Percentiles rank a stretch among this genome's conserved stretches.
These are phyloP conservation scores for Cairneyella variabilis DNA, from an alignment of 495 filamentous ascomycete species.

Conservation along the genomic window DNA sequence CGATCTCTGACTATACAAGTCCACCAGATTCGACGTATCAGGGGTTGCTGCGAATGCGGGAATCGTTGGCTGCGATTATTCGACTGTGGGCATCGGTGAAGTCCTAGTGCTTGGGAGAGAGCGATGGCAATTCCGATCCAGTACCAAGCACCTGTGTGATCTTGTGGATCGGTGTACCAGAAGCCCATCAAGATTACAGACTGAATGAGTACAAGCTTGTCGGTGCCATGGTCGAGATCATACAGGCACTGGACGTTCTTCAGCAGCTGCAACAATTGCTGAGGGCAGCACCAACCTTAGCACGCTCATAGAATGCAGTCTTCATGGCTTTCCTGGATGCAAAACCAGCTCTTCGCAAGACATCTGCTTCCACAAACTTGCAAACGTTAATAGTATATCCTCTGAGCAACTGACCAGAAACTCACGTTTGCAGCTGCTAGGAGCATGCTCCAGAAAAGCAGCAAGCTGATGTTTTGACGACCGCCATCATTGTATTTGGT, in stretches of 20 bases:
- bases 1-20: constrained; percentile 85
- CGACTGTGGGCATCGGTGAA: constrained; percentile 72
- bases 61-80: constrained; percentile 61
- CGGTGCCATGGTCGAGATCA: constrained; percentile 30
- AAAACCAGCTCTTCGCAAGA: constrained; percentile 32
- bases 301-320: constrained; percentile 34
- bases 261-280: not conserved
- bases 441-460: constrained; percentile 42
- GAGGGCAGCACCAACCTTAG: constrained; percentile 27
- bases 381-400: not conserved
- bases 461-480: constrained; percentile 30
- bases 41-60: constrained; percentile 68
- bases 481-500: constrained; percentile 25
- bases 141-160: constrained; percentile 55
- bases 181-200: constrained; percentile 37
- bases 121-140: constrained; percentile 84
- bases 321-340: constrained; percentile 35
- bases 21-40: constrained; percentile 74
- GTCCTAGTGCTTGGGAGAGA: constrained; percentile 72
- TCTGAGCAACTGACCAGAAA: not conserved
- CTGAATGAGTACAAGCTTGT: constrained; percentile 37
- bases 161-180: constrained; percentile 36
- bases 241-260: constrained; percentile 32
- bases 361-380: constrained; percentile 28
- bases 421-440: constrained; percentile 37